Conservation (phyloP, 148 eudicot species). For the Rhododendron molle region DNA sequence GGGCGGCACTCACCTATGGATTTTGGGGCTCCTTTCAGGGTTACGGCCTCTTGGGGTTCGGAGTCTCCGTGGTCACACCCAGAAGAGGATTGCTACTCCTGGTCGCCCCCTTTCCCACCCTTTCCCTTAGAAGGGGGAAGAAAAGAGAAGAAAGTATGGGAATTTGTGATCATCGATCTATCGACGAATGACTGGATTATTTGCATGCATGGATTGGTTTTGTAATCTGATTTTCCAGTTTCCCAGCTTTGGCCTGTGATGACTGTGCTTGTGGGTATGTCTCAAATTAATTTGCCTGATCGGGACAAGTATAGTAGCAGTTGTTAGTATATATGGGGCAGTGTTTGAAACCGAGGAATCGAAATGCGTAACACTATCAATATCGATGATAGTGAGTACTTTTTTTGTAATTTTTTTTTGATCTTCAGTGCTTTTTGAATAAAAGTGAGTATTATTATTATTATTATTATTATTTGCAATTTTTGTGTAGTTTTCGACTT, state of each 20-base stretch:
- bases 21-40: too few relatives aligned
- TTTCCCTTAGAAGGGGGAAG: neutral
- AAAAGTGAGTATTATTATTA: too few relatives aligned
- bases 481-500: too few relatives aligned
- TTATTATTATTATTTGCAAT: too few relatives aligned
- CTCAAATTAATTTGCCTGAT: neutral
- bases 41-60: too few relatives aligned
- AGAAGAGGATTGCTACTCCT: neutral
- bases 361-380: neutral
- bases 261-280: neutral
- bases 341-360: neutral
- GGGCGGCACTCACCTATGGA: too few relatives aligned
- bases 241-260: neutral
- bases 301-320: neutral
- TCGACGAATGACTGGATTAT: neutral
- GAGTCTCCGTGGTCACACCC: too few relatives aligned
- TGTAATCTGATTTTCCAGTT: neutral
- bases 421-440: too few relatives aligned
- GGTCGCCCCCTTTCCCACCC: too few relatives aligned
- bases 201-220: neutral
- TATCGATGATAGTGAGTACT: too few relatives aligned
- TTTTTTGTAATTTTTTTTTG: too few relatives aligned
- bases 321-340: too few relatives aligned
- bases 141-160: neutral
- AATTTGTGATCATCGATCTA: neutral